A percentile compares a stretch with the other conserved stretches of the same genome.
phyloP scores from a whole-genome alignment of 164 flowering plant genomes.

The Tetracentron sinense region DNA sequence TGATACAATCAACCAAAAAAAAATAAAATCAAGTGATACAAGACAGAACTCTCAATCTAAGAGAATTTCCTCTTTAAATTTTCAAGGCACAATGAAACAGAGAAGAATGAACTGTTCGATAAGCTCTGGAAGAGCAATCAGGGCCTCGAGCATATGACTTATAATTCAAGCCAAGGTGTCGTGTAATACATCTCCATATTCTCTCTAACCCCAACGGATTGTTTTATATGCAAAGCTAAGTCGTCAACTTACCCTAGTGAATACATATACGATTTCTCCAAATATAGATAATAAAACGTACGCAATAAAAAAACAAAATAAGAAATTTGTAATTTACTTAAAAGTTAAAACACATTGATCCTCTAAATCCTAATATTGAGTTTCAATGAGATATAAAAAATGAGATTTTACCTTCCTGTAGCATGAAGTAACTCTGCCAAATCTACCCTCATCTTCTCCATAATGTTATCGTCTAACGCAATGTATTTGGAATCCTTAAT shows the following conservation, averaged over 20 bases:
- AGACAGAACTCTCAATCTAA: no score
- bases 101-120: no score
- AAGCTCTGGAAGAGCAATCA: no score
- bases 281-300: background rate
- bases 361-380: constrained; percentile 2
- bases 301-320: background rate
- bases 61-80: no score
- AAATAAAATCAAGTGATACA: no score
- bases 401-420: constrained; percentile 66
- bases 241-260: background rate
- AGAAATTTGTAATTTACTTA: constrained; percentile 1
- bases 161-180: no score
- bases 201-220: no score
- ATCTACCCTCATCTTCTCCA: constrained; percentile 84
- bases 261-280: background rate
- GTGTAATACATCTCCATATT: no score
- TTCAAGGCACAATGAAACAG: no score
- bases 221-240: no score
- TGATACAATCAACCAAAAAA: no score
- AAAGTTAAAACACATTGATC: background rate
- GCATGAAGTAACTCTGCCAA: constrained; percentile 81
- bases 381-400: constrained; percentile 7
- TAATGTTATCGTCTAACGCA: constrained; percentile 46
- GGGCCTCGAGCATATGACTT: no score
- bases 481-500: constrained; percentile 53